Evolutionary conservation across 108 stramenopile genomes (phyloP).

Genomic region (Pelagomonas calceolata): DNA sequence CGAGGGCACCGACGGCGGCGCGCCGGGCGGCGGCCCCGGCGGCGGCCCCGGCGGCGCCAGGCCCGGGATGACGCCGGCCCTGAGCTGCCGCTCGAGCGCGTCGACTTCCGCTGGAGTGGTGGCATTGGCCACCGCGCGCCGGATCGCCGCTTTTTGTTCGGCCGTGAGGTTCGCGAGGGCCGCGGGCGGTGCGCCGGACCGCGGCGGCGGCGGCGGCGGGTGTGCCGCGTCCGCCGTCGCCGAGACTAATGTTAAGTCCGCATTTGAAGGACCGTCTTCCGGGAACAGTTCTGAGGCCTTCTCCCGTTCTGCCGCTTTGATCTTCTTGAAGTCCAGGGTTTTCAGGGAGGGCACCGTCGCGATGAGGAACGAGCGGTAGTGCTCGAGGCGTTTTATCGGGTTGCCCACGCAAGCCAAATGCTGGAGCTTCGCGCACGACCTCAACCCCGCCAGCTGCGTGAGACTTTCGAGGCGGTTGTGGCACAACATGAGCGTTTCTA

Average conservation of each 20-base stretch:
- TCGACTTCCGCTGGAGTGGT: constrained; percentile 12
- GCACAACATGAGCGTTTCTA: neutral
- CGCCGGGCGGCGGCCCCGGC: neutral
- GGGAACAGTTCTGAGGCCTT: constrained; percentile 6
- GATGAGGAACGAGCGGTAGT: constrained; percentile 6
- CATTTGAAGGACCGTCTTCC: too few species aligned
- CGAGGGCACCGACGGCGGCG: neutral
- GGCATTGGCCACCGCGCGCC: constrained; percentile 4
- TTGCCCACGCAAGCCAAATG: constrained; percentile 4
- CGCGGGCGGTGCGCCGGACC: too few species aligned
- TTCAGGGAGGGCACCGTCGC: constrained; percentile 5
- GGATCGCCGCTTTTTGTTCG: constrained; percentile 7
- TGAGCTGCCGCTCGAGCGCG: constrained; percentile 6
- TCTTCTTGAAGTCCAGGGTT: constrained; percentile 9
- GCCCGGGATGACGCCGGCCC: neutral
- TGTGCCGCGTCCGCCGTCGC: too few species aligned
- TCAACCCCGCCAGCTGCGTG: neutral
- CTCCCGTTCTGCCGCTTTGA: constrained; percentile 1
- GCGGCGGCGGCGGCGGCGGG: too few species aligned
- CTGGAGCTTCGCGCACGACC: neutral
- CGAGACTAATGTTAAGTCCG: too few species aligned
- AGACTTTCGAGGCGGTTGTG: neutral
- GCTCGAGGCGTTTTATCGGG: neutral
- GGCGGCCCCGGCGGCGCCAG: too few species aligned
- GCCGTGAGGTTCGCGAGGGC: constrained; percentile 1